Evolutionary conservation across 2,329 filamentous ascomycete genomes (phyloP).

Genomic region (Trichoderma sp.): DNA sequence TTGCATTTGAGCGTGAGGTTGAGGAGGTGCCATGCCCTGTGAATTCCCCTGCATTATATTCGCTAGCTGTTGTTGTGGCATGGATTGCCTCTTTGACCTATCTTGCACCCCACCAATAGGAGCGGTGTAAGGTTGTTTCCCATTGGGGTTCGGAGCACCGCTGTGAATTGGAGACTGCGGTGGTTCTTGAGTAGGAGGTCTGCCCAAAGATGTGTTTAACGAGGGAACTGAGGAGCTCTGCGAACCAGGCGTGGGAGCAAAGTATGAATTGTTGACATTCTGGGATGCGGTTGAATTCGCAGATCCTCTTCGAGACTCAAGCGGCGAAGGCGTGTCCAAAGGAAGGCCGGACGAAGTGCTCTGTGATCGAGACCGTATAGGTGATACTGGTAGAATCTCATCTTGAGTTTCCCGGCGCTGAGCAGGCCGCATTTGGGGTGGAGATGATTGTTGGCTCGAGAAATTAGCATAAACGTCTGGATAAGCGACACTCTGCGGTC

Average conservation of each 20-base stretch:
- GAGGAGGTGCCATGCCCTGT: background rate
- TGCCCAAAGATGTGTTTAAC: background rate
- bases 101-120: background rate
- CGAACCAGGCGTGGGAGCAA: conserved; percentile 14
- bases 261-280: background rate
- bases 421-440: background rate
- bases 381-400: conserved; percentile 20
- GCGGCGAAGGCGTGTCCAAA: conserved; percentile 20
- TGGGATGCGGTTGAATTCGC: conserved; percentile 9
- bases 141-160: background rate
- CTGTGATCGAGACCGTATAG: conserved; percentile 19
- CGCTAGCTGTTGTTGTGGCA: conserved; percentile 5
- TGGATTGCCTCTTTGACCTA: conserved; percentile 12
- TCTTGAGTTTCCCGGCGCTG: conserved; percentile 15
- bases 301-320: conserved; percentile 21
- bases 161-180: conserved; percentile 4
- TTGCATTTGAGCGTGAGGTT: background rate
- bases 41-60: background rate
- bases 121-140: background rate
- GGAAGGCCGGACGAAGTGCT: conserved; percentile 21
- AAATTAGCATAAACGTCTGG: background rate
- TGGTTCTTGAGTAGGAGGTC: background rate
- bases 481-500: conserved; percentile 14
- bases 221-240: background rate
- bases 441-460: background rate